phyloP scores from a whole-genome alignment of 2,329 filamentous ascomycete genomes.

The Ophiostoma pallidulum region DNA sequence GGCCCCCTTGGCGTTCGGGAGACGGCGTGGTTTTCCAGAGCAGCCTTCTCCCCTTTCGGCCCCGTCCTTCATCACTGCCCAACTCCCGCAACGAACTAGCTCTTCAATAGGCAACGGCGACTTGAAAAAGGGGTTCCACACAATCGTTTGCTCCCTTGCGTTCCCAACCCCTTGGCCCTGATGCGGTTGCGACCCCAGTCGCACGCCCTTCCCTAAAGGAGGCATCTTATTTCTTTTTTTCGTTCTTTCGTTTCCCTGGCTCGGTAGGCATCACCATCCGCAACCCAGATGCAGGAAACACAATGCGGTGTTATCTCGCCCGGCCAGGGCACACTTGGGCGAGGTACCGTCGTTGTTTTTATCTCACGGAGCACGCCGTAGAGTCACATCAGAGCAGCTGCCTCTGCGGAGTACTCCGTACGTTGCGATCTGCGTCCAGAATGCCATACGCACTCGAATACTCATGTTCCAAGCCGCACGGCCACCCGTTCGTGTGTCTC shows the following conservation, averaged over 20 bases:
- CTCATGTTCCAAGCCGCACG: no score
- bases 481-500: no score
- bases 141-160: conserved; percentile 2
- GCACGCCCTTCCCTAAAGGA: not conserved
- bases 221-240: not conserved
- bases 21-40: not conserved
- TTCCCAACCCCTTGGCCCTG: not conserved
- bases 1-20: no score
- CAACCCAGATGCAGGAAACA: not conserved
- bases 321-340: no score
- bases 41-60: conserved; percentile 6
- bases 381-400: no score
- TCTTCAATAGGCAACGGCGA: conserved; percentile 1
- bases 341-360: no score
- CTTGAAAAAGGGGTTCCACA: conserved; percentile 3
- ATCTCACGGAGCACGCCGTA: no score
- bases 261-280: not conserved
- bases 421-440: no score
- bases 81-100: conserved; percentile 3
- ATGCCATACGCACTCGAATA: no score
- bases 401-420: not conserved
- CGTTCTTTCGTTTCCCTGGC: not conserved
- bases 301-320: not conserved
- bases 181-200: not conserved
- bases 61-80: conserved; percentile 1